phyloP scores from a whole-genome alignment of 2,329 filamentous ascomycete species.

The Aspergillus chevalieri region DNA sequence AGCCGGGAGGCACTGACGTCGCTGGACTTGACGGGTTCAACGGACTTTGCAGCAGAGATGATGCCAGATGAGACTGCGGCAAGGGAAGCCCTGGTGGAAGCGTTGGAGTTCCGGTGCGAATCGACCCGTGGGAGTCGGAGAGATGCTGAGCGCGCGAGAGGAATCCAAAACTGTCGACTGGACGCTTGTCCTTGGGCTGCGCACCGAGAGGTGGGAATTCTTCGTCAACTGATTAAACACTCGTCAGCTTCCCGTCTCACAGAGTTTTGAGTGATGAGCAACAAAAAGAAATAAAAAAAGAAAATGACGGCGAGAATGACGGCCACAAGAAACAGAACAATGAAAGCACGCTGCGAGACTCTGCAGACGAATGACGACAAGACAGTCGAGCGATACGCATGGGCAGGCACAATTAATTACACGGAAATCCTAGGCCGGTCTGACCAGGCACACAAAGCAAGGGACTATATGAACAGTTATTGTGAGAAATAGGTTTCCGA shows the following conservation, averaged over 20 bases:
- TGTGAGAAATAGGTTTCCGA: slow-evolving; percentile 43
- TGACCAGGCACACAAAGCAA: slow-evolving; percentile 22
- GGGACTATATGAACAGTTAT: slow-evolving; percentile 36
- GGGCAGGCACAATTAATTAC: slow-evolving; percentile 29
- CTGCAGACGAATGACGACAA: slow-evolving; percentile 6
- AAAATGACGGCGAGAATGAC: slow-evolving; percentile 4
- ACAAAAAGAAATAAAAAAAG: slow-evolving; percentile 1
- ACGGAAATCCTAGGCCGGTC: slow-evolving; percentile 20
- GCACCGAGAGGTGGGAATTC: slow-evolving; percentile 44
- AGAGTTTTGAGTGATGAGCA: slow-evolving; percentile 6
- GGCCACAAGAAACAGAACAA: slow-evolving; percentile 8
- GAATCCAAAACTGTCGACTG: slow-evolving; percentile 32
- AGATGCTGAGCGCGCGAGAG: slow-evolving; percentile 29
- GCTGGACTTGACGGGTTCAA: slow-evolving; percentile 25
- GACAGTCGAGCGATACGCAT: slow-evolving; percentile 23
- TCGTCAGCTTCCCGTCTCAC: slow-evolving; percentile 21
- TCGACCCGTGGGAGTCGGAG: slow-evolving; percentile 19
- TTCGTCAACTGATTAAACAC: slow-evolving; percentile 34
- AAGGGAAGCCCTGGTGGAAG: slow-evolving; percentile 38
- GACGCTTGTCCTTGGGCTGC: slow-evolving; percentile 29
- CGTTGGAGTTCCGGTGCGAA: slow-evolving; percentile 33
- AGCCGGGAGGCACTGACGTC: slow-evolving; percentile 24
- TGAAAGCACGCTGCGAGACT: neutral
- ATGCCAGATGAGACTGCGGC: slow-evolving; percentile 34
- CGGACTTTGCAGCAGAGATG: slow-evolving; percentile 28